phyloP scores from a whole-genome alignment of 352 stramenopile genomes.

The Aphanomyces stellatus region DNA sequence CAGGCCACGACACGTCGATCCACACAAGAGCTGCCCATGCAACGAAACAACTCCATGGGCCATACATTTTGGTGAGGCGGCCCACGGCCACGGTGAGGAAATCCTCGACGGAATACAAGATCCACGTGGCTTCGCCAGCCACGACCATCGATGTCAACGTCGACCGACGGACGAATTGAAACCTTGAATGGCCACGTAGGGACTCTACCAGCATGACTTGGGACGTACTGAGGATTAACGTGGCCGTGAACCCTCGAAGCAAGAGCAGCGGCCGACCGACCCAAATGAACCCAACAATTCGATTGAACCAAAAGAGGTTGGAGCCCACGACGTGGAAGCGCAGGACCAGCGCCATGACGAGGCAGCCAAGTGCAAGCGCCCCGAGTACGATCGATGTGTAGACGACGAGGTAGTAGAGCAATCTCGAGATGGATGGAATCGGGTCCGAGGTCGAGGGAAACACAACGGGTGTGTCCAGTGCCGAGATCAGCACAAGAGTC shows the following conservation, averaged over 20 bases:
- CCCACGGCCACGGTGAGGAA: neutral
- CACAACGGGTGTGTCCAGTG: too few species aligned
- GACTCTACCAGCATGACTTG: neutral
- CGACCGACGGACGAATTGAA: neutral
- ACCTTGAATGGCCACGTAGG: too few species aligned
- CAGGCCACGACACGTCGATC: neutral
- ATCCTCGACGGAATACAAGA: neutral
- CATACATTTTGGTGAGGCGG: neutral
- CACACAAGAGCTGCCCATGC: neutral
- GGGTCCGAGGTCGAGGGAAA: neutral
- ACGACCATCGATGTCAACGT: neutral
- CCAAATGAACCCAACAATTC: neutral
- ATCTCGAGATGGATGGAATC: neutral
- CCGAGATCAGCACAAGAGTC: neutral
- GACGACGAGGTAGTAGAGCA: neutral
- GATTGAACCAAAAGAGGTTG: neutral
- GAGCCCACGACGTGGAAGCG: too few species aligned
- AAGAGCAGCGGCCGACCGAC: neutral
- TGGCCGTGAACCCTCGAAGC: neutral
- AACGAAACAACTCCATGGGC: neutral
- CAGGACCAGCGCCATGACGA: too few species aligned
- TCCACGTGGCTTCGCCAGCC: neutral
- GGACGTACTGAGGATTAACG: neutral
- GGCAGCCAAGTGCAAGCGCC: too few species aligned
- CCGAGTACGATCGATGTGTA: too few species aligned